Conservation (phyloP, 2,329 filamentous ascomycete genomes). For the Aspergillus ruber region DNA sequence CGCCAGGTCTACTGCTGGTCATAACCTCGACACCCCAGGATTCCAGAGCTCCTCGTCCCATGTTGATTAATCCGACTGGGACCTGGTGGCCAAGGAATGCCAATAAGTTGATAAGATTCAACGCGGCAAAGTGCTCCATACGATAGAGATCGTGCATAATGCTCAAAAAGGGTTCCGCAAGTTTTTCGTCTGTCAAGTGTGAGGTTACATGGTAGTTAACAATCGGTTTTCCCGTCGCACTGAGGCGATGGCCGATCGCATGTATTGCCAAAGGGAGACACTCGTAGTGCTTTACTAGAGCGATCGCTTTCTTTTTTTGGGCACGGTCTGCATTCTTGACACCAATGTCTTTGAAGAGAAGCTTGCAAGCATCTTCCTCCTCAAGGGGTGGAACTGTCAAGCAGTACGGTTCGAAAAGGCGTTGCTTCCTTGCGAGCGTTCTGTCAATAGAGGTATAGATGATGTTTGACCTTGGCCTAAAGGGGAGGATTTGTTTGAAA, state of each 20-base stretch:
- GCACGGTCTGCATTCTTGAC: constrained; percentile 51
- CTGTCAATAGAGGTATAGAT: constrained; percentile 64
- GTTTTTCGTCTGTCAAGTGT: constrained; percentile 51
- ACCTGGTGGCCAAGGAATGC: constrained; percentile 60
- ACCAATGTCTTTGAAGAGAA: constrained; percentile 58
- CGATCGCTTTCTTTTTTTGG: constrained; percentile 52
- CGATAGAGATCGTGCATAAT: constrained; percentile 43
- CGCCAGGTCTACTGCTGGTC: constrained; percentile 28
- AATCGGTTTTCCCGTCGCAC: constrained; percentile 55
- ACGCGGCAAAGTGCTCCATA: constrained; percentile 44
- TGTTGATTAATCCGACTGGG: constrained; percentile 58
- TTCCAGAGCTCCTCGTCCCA: constrained; percentile 42
- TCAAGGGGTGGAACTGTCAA: constrained; percentile 52
- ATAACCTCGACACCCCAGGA: constrained; percentile 31
- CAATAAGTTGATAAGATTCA: constrained; percentile 60
- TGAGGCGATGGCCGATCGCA: constrained; percentile 57
- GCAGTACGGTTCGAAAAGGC: constrained; percentile 54
- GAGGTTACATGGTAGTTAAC: constrained; percentile 53
- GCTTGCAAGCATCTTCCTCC: constrained; percentile 51
- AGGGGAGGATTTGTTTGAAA: constrained; percentile 58
- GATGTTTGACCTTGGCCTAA: constrained; percentile 55
- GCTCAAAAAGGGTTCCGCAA: constrained; percentile 43
- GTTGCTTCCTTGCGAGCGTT: constrained; percentile 49
- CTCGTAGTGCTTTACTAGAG: constrained; percentile 58
- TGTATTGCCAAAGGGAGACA: constrained; percentile 63